Evolutionary conservation across 352 stramenopile genomes (phyloP), one percentile per base, ranked within the genome.

Genomic region (Globisporangium sylvaticum): DNA sequence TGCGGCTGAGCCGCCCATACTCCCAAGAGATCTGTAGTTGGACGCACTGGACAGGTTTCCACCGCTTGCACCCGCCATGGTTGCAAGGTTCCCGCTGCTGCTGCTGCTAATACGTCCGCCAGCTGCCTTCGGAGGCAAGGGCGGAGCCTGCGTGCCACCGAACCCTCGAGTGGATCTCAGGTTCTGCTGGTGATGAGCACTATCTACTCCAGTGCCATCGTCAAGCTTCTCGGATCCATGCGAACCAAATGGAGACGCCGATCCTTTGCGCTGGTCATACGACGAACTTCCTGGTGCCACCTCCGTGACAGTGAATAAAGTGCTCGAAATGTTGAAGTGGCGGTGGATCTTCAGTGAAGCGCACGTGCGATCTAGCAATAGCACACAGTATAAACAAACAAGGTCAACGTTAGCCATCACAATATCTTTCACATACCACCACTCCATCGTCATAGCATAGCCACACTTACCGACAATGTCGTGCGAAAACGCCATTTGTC

Each of bases 291-390:
- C 52, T 24, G 42, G n/a, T 5, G 27, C 50, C 12, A 48, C 32
- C n/a, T 73, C 66, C n/a, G 60, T 66, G 32, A 94, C 88, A 5
- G 78, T 87, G 70, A 96, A 96, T 0, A 94, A 71, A 9, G 82
- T 74, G 55, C 78, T 94, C 8, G 71, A 69, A 1, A 84, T 42
- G 54, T 77, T 88, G 29, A 81, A 75, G 62, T 96, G 78, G 1
- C 81, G 79, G 50, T 94, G 84, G 55, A 96, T 94, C 68, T 91
- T 87, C 27, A 96, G 68, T 4, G 86, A 92, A n/a, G 77, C 73
- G 69, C 88, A 96, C 20, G 85, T 88, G 12, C 88, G 83, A 76
- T 96, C 88, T 95, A 60, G 22, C 32, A 39, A 39, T 6, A 34
- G 22, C 6, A 62, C 18, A 44, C 31, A 46, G 53, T 55, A 46